These are phyloP conservation scores for Jatropha multifida DNA, from an alignment of 441 rosid genomes.

Conservation along the genomic window DNA sequence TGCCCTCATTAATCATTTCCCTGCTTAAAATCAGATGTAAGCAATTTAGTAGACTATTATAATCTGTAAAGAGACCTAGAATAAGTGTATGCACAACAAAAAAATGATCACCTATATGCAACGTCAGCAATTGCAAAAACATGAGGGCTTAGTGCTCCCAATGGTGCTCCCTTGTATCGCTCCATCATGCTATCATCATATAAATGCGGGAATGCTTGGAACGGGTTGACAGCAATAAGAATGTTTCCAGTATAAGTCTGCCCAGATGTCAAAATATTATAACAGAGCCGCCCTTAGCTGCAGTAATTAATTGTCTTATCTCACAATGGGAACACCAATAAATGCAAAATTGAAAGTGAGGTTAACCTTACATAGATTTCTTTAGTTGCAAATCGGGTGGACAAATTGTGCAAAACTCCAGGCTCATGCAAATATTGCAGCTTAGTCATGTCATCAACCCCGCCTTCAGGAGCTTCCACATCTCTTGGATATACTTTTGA, in stretches of 20 bases:
- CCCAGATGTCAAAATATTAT: constrained; percentile 51
- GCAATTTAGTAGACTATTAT: constrained; percentile 18
- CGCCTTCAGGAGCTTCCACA: constrained; percentile 59
- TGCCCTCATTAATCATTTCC: constrained; percentile 76
- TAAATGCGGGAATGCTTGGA: constrained; percentile 61
- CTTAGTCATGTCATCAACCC: constrained; percentile 93
- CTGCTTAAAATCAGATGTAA: constrained; percentile 38
- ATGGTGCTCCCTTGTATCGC: constrained; percentile 54
- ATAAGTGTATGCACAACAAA: constrained; percentile 3
- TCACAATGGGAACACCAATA: constrained; percentile 25
- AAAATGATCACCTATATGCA: constrained; percentile 62
- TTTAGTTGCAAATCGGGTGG: constrained; percentile 52
- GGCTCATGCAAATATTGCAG: constrained; percentile 85
- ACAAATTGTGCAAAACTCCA: constrained; percentile 73
- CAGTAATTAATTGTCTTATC: constrained; percentile 29
- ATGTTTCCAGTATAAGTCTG: constrained; percentile 91
- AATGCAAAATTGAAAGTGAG: constrained; percentile 26
- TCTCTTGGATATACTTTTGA: constrained; percentile 65
- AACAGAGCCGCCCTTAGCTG: constrained; percentile 37
- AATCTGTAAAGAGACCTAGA: constrained; percentile 19
- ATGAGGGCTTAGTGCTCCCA: constrained; percentile 67
- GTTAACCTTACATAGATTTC: constrained; percentile 76
- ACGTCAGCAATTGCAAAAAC: constrained; percentile 83
- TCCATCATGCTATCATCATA: constrained; percentile 61
- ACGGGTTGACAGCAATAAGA: constrained; percentile 93